Base-by-base conservation (phyloP, 371 early-diverging fungal species). In the Actinomortierella wolfii region DNA sequence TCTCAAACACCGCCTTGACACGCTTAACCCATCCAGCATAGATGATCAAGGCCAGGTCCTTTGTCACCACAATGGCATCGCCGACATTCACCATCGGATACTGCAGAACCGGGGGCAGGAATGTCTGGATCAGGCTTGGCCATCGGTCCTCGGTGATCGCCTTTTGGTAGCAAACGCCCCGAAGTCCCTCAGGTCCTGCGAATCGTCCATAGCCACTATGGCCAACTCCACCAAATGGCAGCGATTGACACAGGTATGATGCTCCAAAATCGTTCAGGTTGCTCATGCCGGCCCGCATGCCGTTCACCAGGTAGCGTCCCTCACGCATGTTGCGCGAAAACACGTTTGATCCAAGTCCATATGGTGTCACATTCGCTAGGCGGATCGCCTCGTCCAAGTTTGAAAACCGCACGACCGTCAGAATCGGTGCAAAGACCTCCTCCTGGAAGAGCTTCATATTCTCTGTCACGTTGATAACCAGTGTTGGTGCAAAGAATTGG, bases 231-330 rank as follows among this genome's bases (percentile, higher is more conserved):
- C 92, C 94, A 78, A 93, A 93, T 13, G 94, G 94, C 55, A 93
- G 74, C 20, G 89, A 81, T 66, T 92, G 92, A 65, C 92, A 91
- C 14, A 94, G 82, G 57, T 94, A 94, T 57, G 90, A 93, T 64
- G 88, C 89, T 18, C 88, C 94, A 65, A 92, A 94, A 75, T 93
- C 94, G 64, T 94, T 94, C 64, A 93, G 79, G 51, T 94, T 94
- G 58, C 86, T 71, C 93, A 94, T 94, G 34, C 94, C 94, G 0
- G 82, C 82, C 58, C 84, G 83, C 52, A 94, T 77, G n/a, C 68
- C 70, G 28, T 84, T 75, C 26, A 88, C 82, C 60, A 94, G 79
- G 17, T 79, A 78, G 40, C 83, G 78, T n/a, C 85, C 94, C 41
- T 84, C 76, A 2, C 52, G 61, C 41, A 84, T 85, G 64, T 92